phyloP scores from a whole-genome alignment of 208 protist genomes.

The Leishmania gerbilli region DNA sequence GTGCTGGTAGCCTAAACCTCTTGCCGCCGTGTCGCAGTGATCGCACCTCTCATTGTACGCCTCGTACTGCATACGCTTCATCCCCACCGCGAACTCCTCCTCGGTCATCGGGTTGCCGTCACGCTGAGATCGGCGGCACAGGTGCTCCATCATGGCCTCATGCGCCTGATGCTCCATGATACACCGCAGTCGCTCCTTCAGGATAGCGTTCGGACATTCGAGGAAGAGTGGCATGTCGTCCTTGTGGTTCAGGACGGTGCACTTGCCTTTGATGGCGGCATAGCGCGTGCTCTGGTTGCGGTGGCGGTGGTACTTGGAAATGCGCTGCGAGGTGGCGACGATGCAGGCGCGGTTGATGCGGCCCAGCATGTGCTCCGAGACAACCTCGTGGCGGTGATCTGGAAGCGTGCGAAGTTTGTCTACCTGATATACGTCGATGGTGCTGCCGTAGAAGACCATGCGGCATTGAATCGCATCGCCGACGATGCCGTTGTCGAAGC shows the following conservation, averaged over 20 bases:
- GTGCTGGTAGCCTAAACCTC: background rate
- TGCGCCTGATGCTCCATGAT: constrained; percentile 9
- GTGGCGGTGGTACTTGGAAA: constrained; percentile 85
- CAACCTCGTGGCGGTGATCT: constrained; percentile 51
- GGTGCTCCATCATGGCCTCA: background rate
- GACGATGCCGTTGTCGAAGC: constrained; percentile 75
- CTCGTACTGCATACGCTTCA: background rate
- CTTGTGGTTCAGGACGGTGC: constrained; percentile 49
- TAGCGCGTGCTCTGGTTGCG: constrained; percentile 49
- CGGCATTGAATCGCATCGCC: constrained; percentile 65
- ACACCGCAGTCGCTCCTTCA: constrained; percentile 27
- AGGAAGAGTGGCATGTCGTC: constrained; percentile 61
- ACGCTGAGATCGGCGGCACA: background rate
- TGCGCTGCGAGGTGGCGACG: constrained; percentile 34
- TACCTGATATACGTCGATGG: constrained; percentile 69
- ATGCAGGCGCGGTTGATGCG: constrained; percentile 72
- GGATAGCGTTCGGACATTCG: constrained; percentile 44
- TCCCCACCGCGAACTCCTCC: constrained; percentile 7
- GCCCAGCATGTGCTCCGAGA: constrained; percentile 61
- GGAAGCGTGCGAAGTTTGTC: constrained; percentile 41
- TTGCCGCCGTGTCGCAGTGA: background rate
- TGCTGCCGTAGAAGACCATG: constrained; percentile 64
- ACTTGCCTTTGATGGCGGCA: constrained; percentile 72
- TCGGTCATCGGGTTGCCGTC: background rate
- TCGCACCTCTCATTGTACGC: background rate